phyloP scores from a whole-genome alignment of 1,139 yeast species.

The Hansenula lynferdii region DNA sequence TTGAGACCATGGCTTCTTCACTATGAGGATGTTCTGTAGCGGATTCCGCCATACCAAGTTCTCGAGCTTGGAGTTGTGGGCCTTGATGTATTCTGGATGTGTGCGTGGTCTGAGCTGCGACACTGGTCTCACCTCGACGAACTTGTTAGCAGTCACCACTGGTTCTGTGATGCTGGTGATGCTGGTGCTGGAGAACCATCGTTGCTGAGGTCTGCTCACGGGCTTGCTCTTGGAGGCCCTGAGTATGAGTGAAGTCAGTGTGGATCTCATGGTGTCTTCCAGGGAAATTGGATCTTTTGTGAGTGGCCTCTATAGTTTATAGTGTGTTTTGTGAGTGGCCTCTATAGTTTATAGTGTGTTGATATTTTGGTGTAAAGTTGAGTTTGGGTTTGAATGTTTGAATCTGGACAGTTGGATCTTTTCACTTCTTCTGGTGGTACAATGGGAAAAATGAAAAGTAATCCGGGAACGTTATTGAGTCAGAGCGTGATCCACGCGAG shows the following conservation, averaged over 20 bases:
- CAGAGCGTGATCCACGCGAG: no score
- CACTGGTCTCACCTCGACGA: slow-evolving; percentile 16
- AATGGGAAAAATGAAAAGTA: neutral
- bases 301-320: no score
- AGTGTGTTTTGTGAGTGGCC: no score
- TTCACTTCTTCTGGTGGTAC: neutral
- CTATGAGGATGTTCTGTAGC: slow-evolving; percentile 67
- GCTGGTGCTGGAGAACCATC: slow-evolving; percentile 8
- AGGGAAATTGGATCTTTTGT: no score
- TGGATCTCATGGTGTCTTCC: neutral
- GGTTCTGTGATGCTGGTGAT: slow-evolving; percentile 17
- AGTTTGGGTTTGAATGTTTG: no score
- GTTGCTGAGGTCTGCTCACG: no score
- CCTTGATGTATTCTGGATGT: slow-evolving; percentile 37
- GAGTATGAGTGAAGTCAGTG: no score
- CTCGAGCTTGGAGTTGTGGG: slow-evolving; percentile 44
- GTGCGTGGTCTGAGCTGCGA: slow-evolving; percentile 14
- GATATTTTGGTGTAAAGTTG: no score
- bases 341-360: no score
- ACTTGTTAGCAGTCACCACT: slow-evolving; percentile 14
- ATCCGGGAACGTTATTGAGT: no score
- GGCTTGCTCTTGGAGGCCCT: no score
- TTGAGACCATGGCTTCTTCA: slow-evolving; percentile 79
- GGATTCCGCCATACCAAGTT: slow-evolving; percentile 46
- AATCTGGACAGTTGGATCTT: neutral